These are phyloP conservation scores for Chernovozyma sophiae-reginae DNA, from an alignment of 1,139 yeast genomes.

Conservation along the genomic window DNA sequence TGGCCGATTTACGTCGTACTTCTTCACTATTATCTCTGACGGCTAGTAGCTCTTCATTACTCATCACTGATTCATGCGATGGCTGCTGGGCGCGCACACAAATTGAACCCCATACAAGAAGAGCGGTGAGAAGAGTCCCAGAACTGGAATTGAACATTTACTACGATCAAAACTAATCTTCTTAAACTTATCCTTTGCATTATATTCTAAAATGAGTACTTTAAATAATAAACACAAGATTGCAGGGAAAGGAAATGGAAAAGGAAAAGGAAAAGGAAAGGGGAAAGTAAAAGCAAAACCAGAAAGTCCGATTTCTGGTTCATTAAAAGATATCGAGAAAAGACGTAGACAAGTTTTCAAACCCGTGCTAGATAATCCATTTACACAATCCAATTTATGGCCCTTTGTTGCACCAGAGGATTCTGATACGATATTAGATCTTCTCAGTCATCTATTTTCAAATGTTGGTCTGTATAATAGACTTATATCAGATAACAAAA, in stretches of 20 bases:
- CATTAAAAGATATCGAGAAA: slow-evolving; percentile 39
- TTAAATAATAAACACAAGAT: neutral
- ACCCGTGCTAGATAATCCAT: slow-evolving; percentile 60
- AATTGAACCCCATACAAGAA: too few species aligned
- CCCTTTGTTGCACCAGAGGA: slow-evolving; percentile 42
- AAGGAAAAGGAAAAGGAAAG: too few species aligned
- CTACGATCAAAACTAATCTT: too few species aligned
- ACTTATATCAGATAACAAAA: slow-evolving; percentile 11
- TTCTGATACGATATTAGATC: slow-evolving; percentile 36
- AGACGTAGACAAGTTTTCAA: slow-evolving; percentile 52
- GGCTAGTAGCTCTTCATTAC: too few species aligned
- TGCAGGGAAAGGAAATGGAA: neutral
- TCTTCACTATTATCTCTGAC: too few species aligned
- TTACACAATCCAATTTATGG: slow-evolving; percentile 47
- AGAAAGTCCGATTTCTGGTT: slow-evolving; percentile 15
- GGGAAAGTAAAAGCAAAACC: slow-evolving; percentile 1
- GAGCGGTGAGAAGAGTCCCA: too few species aligned
- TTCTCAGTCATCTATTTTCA: slow-evolving; percentile 33
- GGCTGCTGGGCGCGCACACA: too few species aligned
- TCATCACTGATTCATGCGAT: too few species aligned
- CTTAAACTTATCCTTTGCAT: too few species aligned
- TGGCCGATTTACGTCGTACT: too few species aligned
- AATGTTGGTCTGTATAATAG: slow-evolving; percentile 33
- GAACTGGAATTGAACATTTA: too few species aligned
- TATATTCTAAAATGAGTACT: too few species aligned